phyloP scores from a whole-genome alignment of 2,329 filamentous ascomycete genomes.

The Calycina herbarum region DNA sequence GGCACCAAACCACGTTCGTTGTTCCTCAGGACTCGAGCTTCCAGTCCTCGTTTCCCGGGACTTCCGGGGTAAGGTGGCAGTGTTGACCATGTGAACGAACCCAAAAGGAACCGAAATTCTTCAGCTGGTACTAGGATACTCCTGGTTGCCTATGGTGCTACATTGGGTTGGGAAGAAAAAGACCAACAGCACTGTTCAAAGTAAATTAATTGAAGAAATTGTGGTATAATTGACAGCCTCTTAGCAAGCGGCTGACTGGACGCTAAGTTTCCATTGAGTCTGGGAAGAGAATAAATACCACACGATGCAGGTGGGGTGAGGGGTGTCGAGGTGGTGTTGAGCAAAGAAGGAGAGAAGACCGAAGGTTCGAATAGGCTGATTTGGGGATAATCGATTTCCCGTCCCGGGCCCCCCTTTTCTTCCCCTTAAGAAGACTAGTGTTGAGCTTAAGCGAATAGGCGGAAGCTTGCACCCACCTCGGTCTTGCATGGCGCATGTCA shows the following conservation, averaged over 20 bases:
- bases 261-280: too few relatives aligned
- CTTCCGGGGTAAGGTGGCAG: background rate
- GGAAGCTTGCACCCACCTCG: background rate
- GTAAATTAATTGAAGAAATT: background rate
- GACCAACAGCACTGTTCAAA: background rate
- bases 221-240: background rate
- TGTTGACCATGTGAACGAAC: background rate
- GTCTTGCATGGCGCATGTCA: background rate
- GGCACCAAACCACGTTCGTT: background rate
- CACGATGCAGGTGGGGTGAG: background rate
- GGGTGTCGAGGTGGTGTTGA: background rate
- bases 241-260: background rate
- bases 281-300: background rate
- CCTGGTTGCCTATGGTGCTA: background rate
- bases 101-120: background rate
- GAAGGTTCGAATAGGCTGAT: background rate
- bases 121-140: background rate
- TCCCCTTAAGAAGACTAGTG: background rate
- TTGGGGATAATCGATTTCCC: background rate
- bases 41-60: background rate
- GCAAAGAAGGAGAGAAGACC: background rate
- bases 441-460: background rate
- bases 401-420: background rate
- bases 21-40: background rate
- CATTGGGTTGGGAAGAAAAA: background rate